These are phyloP conservation scores for Pascua sp. DNA, from an alignment of 1,284 basidiomycete genomes.

Conservation along the genomic window DNA sequence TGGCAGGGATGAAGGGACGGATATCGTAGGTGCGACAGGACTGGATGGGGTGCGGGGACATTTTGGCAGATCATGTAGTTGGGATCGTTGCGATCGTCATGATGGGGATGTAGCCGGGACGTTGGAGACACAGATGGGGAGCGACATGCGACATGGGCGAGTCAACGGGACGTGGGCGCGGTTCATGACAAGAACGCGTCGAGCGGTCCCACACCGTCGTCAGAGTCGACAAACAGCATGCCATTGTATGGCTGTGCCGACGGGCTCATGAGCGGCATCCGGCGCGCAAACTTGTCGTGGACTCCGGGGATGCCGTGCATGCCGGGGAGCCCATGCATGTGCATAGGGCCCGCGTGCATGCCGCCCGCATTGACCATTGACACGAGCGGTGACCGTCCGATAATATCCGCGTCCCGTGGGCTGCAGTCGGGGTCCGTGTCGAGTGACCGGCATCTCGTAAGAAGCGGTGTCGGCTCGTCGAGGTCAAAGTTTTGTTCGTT, in stretches of 20 bases:
- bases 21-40: too few relatives aligned
- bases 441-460: constrained; percentile 18
- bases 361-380: constrained; percentile 6
- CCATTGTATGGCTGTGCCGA: constrained; percentile 20
- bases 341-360: constrained; percentile 1
- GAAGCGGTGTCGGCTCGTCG: constrained; percentile 21
- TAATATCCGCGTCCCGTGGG: constrained; percentile 17
- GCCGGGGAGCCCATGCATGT: not conserved
- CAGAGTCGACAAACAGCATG: constrained; percentile 17
- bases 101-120: too few relatives aligned
- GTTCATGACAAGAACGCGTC: constrained; percentile 2
- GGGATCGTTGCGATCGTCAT: too few relatives aligned
- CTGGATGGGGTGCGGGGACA: too few relatives aligned
- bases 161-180: too few relatives aligned
- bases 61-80: too few relatives aligned
- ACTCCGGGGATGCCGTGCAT: too few relatives aligned
- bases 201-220: constrained; percentile 5
- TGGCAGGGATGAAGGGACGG: too few relatives aligned
- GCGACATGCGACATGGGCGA: too few relatives aligned
- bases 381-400: constrained; percentile 16
- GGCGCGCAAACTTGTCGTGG: constrained; percentile 16
- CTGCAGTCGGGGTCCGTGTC: constrained; percentile 23
- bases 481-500: constrained; percentile 24
- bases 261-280: constrained; percentile 19
- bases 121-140: too few relatives aligned